These are phyloP conservation scores for Entrophospora sp. DNA, from an alignment of 192 early-diverging fungal species.

Conservation along the genomic window DNA sequence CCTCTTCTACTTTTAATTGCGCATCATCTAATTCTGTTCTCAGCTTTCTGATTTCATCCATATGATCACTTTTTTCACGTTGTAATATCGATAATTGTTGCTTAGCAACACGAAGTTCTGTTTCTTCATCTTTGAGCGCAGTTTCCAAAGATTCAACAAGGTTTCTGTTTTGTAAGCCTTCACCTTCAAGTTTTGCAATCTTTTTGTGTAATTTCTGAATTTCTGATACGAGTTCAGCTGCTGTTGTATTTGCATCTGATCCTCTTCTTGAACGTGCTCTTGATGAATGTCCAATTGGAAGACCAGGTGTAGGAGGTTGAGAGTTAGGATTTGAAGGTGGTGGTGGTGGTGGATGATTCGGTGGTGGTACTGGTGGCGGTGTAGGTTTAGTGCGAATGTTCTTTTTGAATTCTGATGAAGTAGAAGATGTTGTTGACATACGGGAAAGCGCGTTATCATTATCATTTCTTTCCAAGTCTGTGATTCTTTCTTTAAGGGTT, in stretches of 20 bases:
- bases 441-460: background rate
- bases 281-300: background rate
- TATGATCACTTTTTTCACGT: conserved; percentile 28
- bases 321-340: conserved; percentile 23
- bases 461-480: conserved; percentile 8
- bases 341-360: conserved; percentile 17
- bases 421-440: background rate
- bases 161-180: conserved; percentile 26
- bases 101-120: conserved; percentile 25
- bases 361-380: background rate
- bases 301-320: conserved; percentile 15
- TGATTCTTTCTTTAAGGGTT: no score
- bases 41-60: conserved; percentile 28
- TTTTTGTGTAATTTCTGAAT: conserved; percentile 25
- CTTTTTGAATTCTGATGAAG: conserved; percentile 2
- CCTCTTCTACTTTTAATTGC: conserved; percentile 20
- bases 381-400: conserved; percentile 17
- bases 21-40: conserved; percentile 29
- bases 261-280: conserved; percentile 20
- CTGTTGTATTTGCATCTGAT: background rate
- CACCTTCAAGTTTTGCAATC: conserved; percentile 26
- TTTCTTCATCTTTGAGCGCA: conserved; percentile 34
- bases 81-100: conserved; percentile 28
- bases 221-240: conserved; percentile 9
- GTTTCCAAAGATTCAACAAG: conserved; percentile 28